Base-by-base conservation (phyloP, 2,329 filamentous ascomycete genomes). In the Colletotrichum eleusines region DNA sequence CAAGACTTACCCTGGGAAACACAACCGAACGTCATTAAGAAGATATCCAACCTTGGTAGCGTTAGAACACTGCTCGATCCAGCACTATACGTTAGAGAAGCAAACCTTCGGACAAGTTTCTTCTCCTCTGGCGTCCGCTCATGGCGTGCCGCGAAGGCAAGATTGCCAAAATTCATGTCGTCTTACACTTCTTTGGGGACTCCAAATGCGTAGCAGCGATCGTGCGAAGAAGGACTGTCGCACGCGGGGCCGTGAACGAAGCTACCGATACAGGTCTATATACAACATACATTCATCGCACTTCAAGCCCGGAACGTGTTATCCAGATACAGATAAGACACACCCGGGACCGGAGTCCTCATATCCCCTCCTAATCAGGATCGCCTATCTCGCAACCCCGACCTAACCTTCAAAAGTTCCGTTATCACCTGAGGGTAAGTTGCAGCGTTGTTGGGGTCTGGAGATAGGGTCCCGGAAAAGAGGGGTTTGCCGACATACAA, bases 11-110 rank as follows among this genome's bases (percentile, higher is more conserved):
- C 64, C 58, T 74, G 73, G 5, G 73, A 74, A 60, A 74, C 61
- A 38, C 73, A 74, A 5, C 73, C 73, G 31, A 74, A 74, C 1
- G 73, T 74, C 62, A 74, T 69, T 28, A 74, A 46, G 20, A 74
- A 74, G 4, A 74, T 55, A 28, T 74, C 73, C 53, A 74, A 26
- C 28, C 66, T 54, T 46, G 7, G 2, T 2, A 11, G 33, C 31
- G n/a, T 55, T 23, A 38, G 33, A 26, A 23, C 18, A 23, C 5
- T 5, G 12, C n/a, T 38, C 11, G n/a, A 23, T 16, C 6, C n/a
- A 6, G 12, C 6, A 23, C n/a, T 38, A 20, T 20, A 20, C 18
- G 11, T 16, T 12, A 38, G 53, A 55, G 31, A 38, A 26, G 33
- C 53, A 9, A 38, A 55, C 53, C 58, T 48, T 23, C 63, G 66